These are phyloP conservation scores for Fusarium sp. DNA, from an alignment of 2,329 filamentous ascomycete genomes.

Conservation along the genomic window DNA sequence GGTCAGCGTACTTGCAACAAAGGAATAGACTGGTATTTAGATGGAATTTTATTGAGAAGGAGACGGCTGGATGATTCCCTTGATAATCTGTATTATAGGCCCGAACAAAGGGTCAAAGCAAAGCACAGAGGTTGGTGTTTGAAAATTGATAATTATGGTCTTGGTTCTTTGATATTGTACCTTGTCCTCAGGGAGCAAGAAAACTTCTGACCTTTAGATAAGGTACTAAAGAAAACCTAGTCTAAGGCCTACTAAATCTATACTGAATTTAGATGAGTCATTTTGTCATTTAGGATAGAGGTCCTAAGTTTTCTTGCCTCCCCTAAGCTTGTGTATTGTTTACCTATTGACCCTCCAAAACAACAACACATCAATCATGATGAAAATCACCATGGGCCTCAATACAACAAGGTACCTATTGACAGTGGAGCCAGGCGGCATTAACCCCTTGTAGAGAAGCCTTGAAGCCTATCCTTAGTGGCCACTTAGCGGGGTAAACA, in stretches of 20 bases:
- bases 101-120: slow-evolving; percentile 25
- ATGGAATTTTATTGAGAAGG: slow-evolving; percentile 13
- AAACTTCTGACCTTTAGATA: no score
- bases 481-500: slow-evolving; percentile 32
- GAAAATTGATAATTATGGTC: slow-evolving; percentile 40
- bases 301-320: not conserved
- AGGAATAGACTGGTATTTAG: slow-evolving; percentile 54
- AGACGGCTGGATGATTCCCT: slow-evolving; percentile 20
- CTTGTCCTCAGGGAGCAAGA: no score
- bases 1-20: slow-evolving; percentile 74
- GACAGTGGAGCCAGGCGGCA: slow-evolving; percentile 5
- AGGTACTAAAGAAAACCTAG: no score
- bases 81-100: slow-evolving; percentile 40
- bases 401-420: not conserved
- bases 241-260: no score
- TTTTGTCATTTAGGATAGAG: no score
- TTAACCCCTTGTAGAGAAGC: slow-evolving; percentile 16
- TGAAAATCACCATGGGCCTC: not conserved
- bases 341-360: not conserved
- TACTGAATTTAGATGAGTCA: no score
- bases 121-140: slow-evolving; percentile 38
- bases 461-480: slow-evolving; percentile 22
- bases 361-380: slow-evolving; percentile 9
- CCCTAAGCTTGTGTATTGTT: not conserved
- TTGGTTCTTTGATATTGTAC: slow-evolving; percentile 14